Base-by-base conservation (phyloP, 805 yeast species). In the Tetrapisispora pingtungensis region DNA sequence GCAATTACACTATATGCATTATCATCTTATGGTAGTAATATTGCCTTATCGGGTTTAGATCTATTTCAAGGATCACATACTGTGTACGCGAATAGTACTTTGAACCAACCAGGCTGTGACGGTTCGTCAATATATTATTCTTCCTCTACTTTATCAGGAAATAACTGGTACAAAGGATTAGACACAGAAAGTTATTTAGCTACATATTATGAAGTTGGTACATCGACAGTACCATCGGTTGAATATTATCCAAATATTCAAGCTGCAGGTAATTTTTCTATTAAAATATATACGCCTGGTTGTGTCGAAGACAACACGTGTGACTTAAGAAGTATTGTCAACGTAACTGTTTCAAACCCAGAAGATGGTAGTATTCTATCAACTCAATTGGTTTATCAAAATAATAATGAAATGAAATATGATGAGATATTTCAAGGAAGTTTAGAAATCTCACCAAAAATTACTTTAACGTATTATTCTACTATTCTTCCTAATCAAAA, bases 231-330 rank as follows among this genome's bases (percentile, higher is more conserved):
- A 4, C 66, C 74, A 7, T 57, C 57, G n/a, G 62, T 65, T 10
- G 68, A 72, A 1, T 80, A 81, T 56, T 70, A 72, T 45, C 86
- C 96, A 10, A 81, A 81, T 51, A 75, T 87, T 17, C 69, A 83
- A 0, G 73, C 77, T 49, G 70, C 85, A 0, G 97, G 97, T 10
- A 70, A 78, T 47, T 93, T 87, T 61, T 69, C 85, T 0, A 70
- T 93, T 20, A 67, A 77, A 42, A 54, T 89, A 41, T 81, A 77
- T 54, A 93, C 98, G 0, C 96, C 96, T 0, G 97, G 97, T 0
- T 93, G 98, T 66, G 43, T 61, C 1, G 59, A 53, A 3, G 95
- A 84, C 58, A 63, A 67, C 41, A 73, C 93, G 0, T 93, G 98
- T 64, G 52, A 59, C 19, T 46, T 66, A 18, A 74, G 98, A 58